phyloP scores from a whole-genome alignment of 2,329 filamentous ascomycete species.

The Aureobasidium pullulans region DNA sequence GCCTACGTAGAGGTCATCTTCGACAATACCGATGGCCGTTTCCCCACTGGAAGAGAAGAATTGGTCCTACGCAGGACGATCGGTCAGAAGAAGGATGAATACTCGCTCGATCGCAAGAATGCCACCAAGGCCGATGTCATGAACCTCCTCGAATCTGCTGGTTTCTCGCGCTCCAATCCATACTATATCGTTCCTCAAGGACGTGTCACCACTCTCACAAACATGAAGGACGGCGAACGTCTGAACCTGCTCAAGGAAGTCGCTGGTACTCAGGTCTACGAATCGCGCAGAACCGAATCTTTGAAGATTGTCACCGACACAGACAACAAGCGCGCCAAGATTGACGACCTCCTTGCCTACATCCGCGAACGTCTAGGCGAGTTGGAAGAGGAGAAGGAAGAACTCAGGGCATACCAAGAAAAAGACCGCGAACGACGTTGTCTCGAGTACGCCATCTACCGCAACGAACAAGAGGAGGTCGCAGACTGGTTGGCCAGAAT shows the following conservation, averaged over 20 bases:
- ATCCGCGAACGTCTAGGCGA: slow-evolving; percentile 86
- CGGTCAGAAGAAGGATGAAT: slow-evolving; percentile 96
- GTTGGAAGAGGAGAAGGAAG: slow-evolving; percentile 94
- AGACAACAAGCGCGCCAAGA: slow-evolving; percentile 87
- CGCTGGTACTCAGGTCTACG: slow-evolving; percentile 96
- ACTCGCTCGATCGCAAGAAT: slow-evolving; percentile 94
- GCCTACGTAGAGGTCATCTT: slow-evolving; percentile 99
- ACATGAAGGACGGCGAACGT: slow-evolving; percentile 95
- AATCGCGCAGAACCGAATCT: slow-evolving; percentile 82
- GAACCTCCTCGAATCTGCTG: slow-evolving; percentile 89
- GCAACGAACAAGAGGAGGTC: slow-evolving; percentile 77
- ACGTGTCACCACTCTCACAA: slow-evolving; percentile 88
- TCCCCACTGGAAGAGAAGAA: slow-evolving; percentile 86
- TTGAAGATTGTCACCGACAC: slow-evolving; percentile 97
- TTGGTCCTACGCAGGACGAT: slow-evolving; percentile 89
- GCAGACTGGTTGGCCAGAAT: slow-evolving; percentile 71
- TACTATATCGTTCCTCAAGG: slow-evolving; percentile 99
- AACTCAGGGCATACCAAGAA: slow-evolving; percentile 86
- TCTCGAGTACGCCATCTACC: slow-evolving; percentile 89
- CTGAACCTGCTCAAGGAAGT: slow-evolving; percentile 91
- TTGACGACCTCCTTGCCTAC: slow-evolving; percentile 83
- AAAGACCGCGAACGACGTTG: slow-evolving; percentile 89
- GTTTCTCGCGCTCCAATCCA: slow-evolving; percentile 93
- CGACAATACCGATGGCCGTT: slow-evolving; percentile 93
- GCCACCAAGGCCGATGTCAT: slow-evolving; percentile 90